Conservation (phyloP, 2,329 filamentous ascomycete species). For the Monosporascus sp. region DNA sequence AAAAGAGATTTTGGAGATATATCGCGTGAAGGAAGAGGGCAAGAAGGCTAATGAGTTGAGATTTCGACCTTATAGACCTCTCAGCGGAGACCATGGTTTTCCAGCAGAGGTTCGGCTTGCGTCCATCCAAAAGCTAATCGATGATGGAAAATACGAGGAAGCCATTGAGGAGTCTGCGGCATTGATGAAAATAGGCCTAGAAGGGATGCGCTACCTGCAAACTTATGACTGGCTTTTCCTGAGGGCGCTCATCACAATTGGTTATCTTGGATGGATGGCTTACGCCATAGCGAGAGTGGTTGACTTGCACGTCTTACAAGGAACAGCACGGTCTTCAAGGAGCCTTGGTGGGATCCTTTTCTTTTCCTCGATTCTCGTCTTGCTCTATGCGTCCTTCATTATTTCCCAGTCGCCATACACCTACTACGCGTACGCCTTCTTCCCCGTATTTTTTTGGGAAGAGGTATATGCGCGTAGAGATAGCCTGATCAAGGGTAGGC, state of each 20-base stretch:
- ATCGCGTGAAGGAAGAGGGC: slow-evolving; percentile 82
- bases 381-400: slow-evolving; percentile 72
- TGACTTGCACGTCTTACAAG: slow-evolving; percentile 79
- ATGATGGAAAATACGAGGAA: slow-evolving; percentile 60
- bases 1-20: slow-evolving; percentile 88
- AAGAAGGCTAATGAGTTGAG: slow-evolving; percentile 72
- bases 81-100: slow-evolving; percentile 56
- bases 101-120: slow-evolving; percentile 63
- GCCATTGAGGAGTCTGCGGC: slow-evolving; percentile 75
- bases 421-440: slow-evolving; percentile 89
- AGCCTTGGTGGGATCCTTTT: slow-evolving; percentile 52
- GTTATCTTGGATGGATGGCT: slow-evolving; percentile 93
- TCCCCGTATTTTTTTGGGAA: slow-evolving; percentile 95
- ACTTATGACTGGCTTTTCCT: slow-evolving; percentile 99
- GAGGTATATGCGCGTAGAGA: slow-evolving; percentile 77
- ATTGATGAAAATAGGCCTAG: slow-evolving; percentile 70
- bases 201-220: slow-evolving; percentile 87
- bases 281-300: slow-evolving; percentile 87
- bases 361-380: slow-evolving; percentile 72
- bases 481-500: slow-evolving; percentile 62
- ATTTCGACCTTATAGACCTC: slow-evolving; percentile 69
- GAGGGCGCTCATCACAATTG: slow-evolving; percentile 77
- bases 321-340: slow-evolving; percentile 58
- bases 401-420: slow-evolving; percentile 73
- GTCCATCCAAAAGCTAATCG: slow-evolving; percentile 64